Base-by-base conservation (phyloP, 2,329 filamentous ascomycete genomes). In the Colletotrichum musae region DNA sequence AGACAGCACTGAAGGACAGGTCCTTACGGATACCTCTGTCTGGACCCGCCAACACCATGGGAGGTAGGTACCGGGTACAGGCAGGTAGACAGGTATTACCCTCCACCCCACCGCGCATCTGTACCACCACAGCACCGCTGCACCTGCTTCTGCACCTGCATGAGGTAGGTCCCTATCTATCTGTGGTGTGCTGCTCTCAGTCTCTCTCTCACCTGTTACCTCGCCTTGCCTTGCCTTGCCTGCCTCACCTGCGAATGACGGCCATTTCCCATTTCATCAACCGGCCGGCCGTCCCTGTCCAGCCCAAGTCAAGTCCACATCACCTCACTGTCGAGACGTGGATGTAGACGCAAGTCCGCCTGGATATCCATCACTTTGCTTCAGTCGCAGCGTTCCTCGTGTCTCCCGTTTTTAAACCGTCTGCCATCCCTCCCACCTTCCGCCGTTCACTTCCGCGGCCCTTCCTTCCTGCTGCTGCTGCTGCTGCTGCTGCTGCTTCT, bases 401-500 rank as follows among this genome's bases (percentile, higher is more conserved):
- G 43, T 47, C n/a, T 58, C 65, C 48, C 54, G n/a, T 64, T 58
- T 64, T 54, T 58, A 64, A 65, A 65, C 41, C 65, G 52, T 65
- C 59, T 47, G 43, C 59, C 47, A 68, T 68, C 53, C 59, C 53
- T 21, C 45, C 61, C 61, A 45, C 32, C 32, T 36, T 36, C 32
- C 7, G 32, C 32, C 32, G 7, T 36, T 10, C 32, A 36, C 21
- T 58, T 58, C 54, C 21, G 51, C 61, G 47, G 45, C 26, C 57
- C 47, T 43, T 41, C 18, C 61, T 18, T 39, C 24, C 24, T 24
- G 21, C 58, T 39, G 26, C 61, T 53, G 28, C 65, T 60, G 18
- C 39, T 51, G 45, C 64, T 43, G 18, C 26, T 39, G 47, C 39
- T 24, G 18, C 15, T 50, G 24, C 52, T 18, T 51, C 18, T n/a